A percentile compares a stretch with the other conserved stretches of the same genome.
These are phyloP conservation scores for Pterocarpus santalinus DNA, from an alignment of 306 rosid species.

Conservation along the genomic window DNA sequence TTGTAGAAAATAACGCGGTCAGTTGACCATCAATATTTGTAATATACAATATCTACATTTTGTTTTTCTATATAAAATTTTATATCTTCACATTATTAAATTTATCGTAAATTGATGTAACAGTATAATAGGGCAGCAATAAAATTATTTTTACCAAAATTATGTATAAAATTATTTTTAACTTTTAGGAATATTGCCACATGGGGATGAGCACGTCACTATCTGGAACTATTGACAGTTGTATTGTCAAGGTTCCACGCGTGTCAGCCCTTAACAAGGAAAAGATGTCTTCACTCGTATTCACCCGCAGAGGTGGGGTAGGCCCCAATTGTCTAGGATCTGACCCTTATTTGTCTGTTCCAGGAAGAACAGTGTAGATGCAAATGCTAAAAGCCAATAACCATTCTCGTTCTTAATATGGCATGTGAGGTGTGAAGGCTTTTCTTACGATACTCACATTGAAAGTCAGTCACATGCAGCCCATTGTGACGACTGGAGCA, in stretches of 20 bases:
- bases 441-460: conserved; percentile 7
- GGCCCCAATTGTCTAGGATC: conserved; percentile 38
- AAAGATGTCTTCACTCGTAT: conserved; percentile 6
- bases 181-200: conserved; percentile 35
- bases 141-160: no score
- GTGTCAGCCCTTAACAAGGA: conserved; percentile 48
- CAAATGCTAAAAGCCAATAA: conserved; percentile 28
- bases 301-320: conserved; percentile 19
- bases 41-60: no score
- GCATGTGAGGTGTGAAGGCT: conserved; percentile 40
- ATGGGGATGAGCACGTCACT: conserved; percentile 33
- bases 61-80: no score
- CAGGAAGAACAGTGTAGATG: conserved; percentile 39
- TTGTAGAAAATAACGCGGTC: no score
- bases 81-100: no score
- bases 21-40: no score
- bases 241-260: conserved; percentile 39
- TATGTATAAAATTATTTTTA: no score
- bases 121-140: no score
- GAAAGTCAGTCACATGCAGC: conserved; percentile 57
- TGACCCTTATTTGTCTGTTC: conserved; percentile 49
- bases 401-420: conserved; percentile 20
- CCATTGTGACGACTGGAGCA: conserved; percentile 30
- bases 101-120: no score
- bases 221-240: conserved; percentile 34